A percentile compares a stretch with the other conserved stretches of the same genome.
These are phyloP conservation scores for Pichia kudriavzevii DNA, from an alignment of 1,139 yeast species.

Conservation along the genomic window DNA sequence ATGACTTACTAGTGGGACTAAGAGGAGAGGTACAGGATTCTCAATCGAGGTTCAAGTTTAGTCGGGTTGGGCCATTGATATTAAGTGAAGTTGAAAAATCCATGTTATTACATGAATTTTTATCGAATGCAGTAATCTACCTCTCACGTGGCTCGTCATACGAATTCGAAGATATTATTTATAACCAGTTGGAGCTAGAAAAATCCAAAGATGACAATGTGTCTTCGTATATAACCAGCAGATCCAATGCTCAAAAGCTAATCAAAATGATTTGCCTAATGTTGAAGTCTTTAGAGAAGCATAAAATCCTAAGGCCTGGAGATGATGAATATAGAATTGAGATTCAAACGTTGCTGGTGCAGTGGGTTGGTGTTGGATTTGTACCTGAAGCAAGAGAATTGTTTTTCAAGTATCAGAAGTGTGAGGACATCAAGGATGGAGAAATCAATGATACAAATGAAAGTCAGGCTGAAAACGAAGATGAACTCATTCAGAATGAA, in stretches of 20 bases:
- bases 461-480: background rate
- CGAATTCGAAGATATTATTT: slow-evolving; percentile 28
- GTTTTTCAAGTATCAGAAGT: slow-evolving; percentile 19
- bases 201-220: slow-evolving; percentile 2
- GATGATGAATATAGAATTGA: slow-evolving; percentile 47
- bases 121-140: slow-evolving; percentile 46
- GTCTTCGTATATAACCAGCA: slow-evolving; percentile 21
- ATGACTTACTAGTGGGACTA: slow-evolving; percentile 47
- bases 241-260: slow-evolving; percentile 41
- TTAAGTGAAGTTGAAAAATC: slow-evolving; percentile 52
- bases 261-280: slow-evolving; percentile 53
- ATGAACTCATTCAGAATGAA: background rate
- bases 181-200: slow-evolving; percentile 8
- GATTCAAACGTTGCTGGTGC: slow-evolving; percentile 48
- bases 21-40: slow-evolving; percentile 35
- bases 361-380: slow-evolving; percentile 47
- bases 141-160: slow-evolving; percentile 34
- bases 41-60: slow-evolving; percentile 33
- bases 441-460: background rate
- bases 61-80: slow-evolving; percentile 46
- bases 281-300: slow-evolving; percentile 43
- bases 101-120: slow-evolving; percentile 64
- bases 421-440: background rate
- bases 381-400: slow-evolving; percentile 36
- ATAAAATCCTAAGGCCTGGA: slow-evolving; percentile 38